phyloP scores from a whole-genome alignment of 2,329 filamentous ascomycete genomes.

The Cytospora leucostoma region DNA sequence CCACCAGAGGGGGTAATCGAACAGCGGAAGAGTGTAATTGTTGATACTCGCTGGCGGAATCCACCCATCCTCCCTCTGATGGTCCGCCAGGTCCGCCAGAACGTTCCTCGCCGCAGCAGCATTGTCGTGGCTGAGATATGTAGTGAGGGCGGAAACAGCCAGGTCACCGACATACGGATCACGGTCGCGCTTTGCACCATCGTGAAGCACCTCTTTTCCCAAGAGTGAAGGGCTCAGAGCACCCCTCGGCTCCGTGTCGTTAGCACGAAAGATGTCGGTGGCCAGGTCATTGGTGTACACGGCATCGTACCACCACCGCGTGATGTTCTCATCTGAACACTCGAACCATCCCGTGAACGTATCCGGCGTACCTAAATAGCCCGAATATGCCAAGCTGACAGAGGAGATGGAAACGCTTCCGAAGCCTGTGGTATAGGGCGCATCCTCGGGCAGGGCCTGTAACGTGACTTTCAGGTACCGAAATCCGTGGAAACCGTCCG shows the following conservation, averaged over 20 bases:
- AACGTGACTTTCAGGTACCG: constrained; percentile 53
- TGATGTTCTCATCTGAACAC: constrained; percentile 51
- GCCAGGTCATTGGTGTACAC: constrained; percentile 55
- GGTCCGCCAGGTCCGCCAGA: constrained; percentile 50
- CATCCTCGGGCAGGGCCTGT: constrained; percentile 45
- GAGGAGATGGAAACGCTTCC: constrained; percentile 48
- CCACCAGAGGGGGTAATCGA: constrained; percentile 58
- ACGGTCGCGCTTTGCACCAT: constrained; percentile 54
- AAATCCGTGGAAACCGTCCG: constrained; percentile 56
- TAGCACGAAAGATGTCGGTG: constrained; percentile 47
- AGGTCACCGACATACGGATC: constrained; percentile 57
- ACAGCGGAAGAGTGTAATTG: constrained; percentile 49
- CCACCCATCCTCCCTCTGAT: constrained; percentile 54
- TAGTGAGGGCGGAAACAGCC: constrained; percentile 50
- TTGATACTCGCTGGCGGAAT: constrained; percentile 56
- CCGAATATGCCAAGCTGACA: constrained; percentile 46
- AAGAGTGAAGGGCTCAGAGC: constrained; percentile 46
- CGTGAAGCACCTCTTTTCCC: constrained; percentile 49
- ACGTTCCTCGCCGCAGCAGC: constrained; percentile 47
- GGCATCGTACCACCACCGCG: constrained; percentile 55
- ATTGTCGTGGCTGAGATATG: constrained; percentile 49
- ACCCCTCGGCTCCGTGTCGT: constrained; percentile 51
- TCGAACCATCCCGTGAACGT: constrained; percentile 55
- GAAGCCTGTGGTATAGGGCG: constrained; percentile 45
- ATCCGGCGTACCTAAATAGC: constrained; percentile 48